phyloP scores from a whole-genome alignment of 176 grass and related monocot species.

The Olyra latifolia region DNA sequence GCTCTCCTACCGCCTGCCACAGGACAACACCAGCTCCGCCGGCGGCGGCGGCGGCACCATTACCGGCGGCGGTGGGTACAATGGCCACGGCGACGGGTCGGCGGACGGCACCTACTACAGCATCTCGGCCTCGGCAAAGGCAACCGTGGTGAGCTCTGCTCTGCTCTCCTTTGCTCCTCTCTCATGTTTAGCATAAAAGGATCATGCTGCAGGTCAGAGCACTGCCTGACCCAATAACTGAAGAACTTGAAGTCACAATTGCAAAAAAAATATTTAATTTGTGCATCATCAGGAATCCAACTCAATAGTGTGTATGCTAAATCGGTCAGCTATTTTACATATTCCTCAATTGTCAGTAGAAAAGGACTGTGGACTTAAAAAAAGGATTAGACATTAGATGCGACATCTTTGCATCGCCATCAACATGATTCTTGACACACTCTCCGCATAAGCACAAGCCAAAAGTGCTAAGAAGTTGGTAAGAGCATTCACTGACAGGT shows the following conservation, averaged over 20 bases:
- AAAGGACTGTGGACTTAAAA: background rate
- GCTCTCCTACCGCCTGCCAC: slow-evolving; percentile 43
- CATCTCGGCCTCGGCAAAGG: slow-evolving; percentile 42
- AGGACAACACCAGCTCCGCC: slow-evolving; percentile 35
- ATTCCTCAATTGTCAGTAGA: background rate
- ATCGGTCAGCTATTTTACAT: background rate
- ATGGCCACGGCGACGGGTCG: slow-evolving; percentile 21
- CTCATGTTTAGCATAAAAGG: background rate
- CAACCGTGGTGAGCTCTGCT: slow-evolving; percentile 20
- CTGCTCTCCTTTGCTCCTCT: background rate
- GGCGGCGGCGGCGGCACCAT: slow-evolving; percentile 19
- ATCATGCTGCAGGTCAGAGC: background rate
- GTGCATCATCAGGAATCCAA: background rate
- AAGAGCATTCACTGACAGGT: background rate
- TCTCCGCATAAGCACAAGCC: background rate
- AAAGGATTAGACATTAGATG: background rate
- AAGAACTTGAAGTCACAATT: background rate
- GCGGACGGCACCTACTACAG: slow-evolving; percentile 55
- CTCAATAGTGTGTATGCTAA: background rate
- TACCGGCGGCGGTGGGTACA: slow-evolving; percentile 2
- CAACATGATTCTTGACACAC: background rate
- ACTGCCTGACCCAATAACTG: background rate
- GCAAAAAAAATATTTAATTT: too few relatives aligned
- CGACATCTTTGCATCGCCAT: background rate
- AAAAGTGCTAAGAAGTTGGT: background rate